Percentiles rank a stretch among this genome's conserved stretches.
Evolutionary conservation across 768 basidiomycete genomes (phyloP).

Genomic region (Mycena metata): DNA sequence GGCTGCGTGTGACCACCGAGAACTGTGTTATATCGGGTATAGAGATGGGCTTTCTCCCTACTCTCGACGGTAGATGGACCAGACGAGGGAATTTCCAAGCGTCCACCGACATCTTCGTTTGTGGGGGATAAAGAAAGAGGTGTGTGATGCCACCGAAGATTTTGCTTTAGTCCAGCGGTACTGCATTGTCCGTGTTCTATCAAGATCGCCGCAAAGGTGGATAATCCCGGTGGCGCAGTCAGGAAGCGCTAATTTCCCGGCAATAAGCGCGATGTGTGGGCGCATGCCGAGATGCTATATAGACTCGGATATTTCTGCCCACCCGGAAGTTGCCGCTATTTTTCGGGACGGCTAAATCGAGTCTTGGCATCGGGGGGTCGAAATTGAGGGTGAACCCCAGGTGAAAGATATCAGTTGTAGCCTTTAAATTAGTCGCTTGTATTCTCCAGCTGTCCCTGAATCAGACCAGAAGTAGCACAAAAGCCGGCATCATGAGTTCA

Average conservation of each 20-base stretch:
- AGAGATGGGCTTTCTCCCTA: conserved; percentile 40
- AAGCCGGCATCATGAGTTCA: too few relatives aligned
- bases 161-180: conserved; percentile 11
- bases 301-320: neutral
- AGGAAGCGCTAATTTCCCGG: conserved; percentile 18
- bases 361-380: too few relatives aligned
- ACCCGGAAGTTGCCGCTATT: too few relatives aligned
- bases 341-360: too few relatives aligned
- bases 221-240: conserved; percentile 31
- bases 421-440: too few relatives aligned
- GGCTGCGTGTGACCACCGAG: conserved; percentile 33
- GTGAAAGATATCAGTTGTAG: too few relatives aligned
- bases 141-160: conserved; percentile 15
- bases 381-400: too few relatives aligned
- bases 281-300: neutral
- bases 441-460: too few relatives aligned
- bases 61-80: conserved; percentile 33
- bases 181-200: conserved; percentile 27
- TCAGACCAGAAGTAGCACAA: too few relatives aligned
- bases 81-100: conserved; percentile 39
- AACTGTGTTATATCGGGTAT: conserved; percentile 45
- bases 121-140: neutral
- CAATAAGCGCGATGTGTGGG: conserved; percentile 13
- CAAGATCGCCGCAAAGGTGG: conserved; percentile 30
- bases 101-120: conserved; percentile 27